Percentiles rank a stretch among this genome's conserved stretches.
Evolutionary conservation across 2,329 filamentous ascomycete genomes (phyloP).

Genomic region (Penicillium sp.): DNA sequence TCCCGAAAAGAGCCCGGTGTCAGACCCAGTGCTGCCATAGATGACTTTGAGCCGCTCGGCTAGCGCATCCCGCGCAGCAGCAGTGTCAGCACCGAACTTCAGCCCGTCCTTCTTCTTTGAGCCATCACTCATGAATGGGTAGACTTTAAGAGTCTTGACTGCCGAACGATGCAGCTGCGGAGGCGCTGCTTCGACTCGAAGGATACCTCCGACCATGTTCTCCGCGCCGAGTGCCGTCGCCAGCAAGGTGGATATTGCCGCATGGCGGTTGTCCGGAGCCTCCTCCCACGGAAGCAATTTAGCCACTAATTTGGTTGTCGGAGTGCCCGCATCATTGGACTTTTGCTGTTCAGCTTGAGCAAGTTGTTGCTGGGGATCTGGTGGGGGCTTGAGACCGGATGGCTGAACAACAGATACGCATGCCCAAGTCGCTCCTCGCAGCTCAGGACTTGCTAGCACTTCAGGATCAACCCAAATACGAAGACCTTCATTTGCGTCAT

Average conservation of each 20-base stretch:
- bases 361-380: conserved; percentile 65
- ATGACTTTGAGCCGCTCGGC: conserved; percentile 68
- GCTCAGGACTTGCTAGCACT: conserved; percentile 64
- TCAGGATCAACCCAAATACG: conserved; percentile 84
- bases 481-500: conserved; percentile 56
- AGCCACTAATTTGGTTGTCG: conserved; percentile 68
- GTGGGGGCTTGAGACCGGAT: conserved; percentile 66
- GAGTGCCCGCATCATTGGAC: conserved; percentile 53
- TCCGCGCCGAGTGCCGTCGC: conserved; percentile 69
- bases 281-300: conserved; percentile 76
- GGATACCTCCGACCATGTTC: conserved; percentile 76
- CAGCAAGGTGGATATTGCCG: conserved; percentile 72
- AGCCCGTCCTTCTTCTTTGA: conserved; percentile 62
- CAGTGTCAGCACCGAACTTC: conserved; percentile 83
- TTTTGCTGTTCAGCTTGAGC: conserved; percentile 62
- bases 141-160: conserved; percentile 68
- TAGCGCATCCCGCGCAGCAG: conserved; percentile 71
- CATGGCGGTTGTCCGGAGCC: conserved; percentile 74
- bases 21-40: conserved; percentile 58
- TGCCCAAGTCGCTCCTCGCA: conserved; percentile 73
- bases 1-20: conserved; percentile 67
- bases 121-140: conserved; percentile 65
- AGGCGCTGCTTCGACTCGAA: conserved; percentile 81
- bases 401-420: conserved; percentile 84
- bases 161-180: conserved; percentile 64